Percentiles rank a stretch among this genome's conserved stretches.
Evolutionary conservation across 352 stramenopile genomes (phyloP).

Genomic region (Pythium brachiatum): DNA sequence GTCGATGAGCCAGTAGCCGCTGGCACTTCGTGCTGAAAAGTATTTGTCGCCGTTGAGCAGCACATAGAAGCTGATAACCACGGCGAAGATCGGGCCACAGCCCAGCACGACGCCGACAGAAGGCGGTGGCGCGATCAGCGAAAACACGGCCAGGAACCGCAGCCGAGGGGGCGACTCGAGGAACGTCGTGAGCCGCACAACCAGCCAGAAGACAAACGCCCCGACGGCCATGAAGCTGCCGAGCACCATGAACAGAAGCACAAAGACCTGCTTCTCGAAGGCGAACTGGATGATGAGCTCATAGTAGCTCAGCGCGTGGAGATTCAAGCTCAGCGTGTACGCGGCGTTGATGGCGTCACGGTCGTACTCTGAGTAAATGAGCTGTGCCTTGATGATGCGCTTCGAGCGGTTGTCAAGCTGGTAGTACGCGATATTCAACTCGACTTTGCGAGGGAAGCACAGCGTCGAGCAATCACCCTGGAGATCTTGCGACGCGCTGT

Average conservation of each 20-base stretch:
- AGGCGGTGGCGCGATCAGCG: constrained; percentile 87
- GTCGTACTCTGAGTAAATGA: constrained; percentile 94
- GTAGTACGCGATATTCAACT: constrained; percentile 94
- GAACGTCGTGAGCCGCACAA: constrained; percentile 89
- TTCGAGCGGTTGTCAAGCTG: constrained; percentile 91
- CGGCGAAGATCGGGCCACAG: constrained; percentile 78
- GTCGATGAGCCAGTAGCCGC: constrained; percentile 77
- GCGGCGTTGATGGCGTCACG: constrained; percentile 75
- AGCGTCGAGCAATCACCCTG: constrained; percentile 85
- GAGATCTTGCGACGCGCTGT: constrained; percentile 63
- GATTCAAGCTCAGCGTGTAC: constrained; percentile 92
- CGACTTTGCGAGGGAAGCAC: constrained; percentile 93
- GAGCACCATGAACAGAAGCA: constrained; percentile 93
- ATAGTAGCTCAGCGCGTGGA: constrained; percentile 94
- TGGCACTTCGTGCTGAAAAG: constrained; percentile 27
- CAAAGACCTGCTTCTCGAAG: constrained; percentile 92
- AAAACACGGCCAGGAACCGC: constrained; percentile 91
- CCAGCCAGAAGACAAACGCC: constrained; percentile 86
- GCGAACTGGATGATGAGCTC: constrained; percentile 96
- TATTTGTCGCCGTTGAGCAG: constrained; percentile 64
- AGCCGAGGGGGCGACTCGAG: constrained; percentile 90
- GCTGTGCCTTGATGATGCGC: constrained; percentile 87
- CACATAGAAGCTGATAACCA: constrained; percentile 66
- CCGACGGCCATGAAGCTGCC: constrained; percentile 82
- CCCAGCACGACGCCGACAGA: constrained; percentile 88